Conservation (phyloP, 1,284 basidiomycete species). For the Lentinus polychrous region DNA sequence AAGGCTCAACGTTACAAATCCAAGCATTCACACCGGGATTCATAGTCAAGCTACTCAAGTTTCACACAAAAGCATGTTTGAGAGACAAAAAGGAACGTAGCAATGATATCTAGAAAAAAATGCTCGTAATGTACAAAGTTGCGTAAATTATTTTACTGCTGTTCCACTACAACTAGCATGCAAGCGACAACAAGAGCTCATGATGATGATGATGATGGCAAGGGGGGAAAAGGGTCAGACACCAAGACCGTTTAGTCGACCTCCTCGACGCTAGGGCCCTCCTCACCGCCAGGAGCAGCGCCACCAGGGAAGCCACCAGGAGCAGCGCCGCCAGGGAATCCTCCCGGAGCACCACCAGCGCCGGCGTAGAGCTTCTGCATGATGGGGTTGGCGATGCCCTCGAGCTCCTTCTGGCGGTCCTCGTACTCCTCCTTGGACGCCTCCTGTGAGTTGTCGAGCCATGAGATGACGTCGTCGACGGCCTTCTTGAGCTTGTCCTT, state of each 20-base stretch:
- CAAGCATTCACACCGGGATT: too few species aligned
- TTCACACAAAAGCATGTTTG: too few species aligned
- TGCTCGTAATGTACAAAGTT: conserved; percentile 1
- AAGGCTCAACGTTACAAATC: too few species aligned
- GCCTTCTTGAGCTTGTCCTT: conserved; percentile 81
- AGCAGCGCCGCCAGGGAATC: conserved; percentile 36
- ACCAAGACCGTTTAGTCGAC: conserved; percentile 50
- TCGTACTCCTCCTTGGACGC: conserved; percentile 96
- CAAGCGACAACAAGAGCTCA: not conserved
- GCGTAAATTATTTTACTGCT: not conserved
- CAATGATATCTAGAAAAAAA: not conserved
- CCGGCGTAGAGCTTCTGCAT: conserved; percentile 89
- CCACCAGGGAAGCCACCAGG: conserved; percentile 39
- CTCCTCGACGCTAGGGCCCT: conserved; percentile 86
- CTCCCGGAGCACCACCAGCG: conserved; percentile 48
- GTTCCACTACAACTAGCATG: not conserved
- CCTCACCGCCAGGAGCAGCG: conserved; percentile 45
- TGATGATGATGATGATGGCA: not conserved
- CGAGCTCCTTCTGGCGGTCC: conserved; percentile 93
- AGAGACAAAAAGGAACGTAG: too few species aligned
- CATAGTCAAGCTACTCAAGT: too few species aligned
- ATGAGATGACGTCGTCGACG: conserved; percentile 82
- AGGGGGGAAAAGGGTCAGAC: not conserved
- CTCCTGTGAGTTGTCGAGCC: conserved; percentile 88
- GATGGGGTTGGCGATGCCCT: conserved; percentile 84